Percentiles rank a stretch among this genome's conserved stretches.
Conservation (phyloP, 139 green algal species). For the Limnomonas spitsbergensis region DNA sequence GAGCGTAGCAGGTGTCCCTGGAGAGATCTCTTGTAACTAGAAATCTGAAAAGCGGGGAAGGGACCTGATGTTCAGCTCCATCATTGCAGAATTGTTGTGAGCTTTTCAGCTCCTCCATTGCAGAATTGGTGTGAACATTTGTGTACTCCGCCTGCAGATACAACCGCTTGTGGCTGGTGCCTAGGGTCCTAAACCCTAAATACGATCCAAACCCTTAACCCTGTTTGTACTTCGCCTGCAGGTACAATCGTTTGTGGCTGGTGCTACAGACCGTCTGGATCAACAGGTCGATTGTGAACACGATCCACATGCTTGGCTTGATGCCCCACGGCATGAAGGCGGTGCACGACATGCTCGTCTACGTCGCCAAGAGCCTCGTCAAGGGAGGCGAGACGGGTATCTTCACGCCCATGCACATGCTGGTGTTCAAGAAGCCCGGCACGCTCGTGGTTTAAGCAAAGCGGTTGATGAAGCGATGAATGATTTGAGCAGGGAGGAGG, state of each 20-base stretch:
- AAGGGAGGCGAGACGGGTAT: slow-evolving; percentile 82
- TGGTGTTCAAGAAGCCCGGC: slow-evolving; percentile 93
- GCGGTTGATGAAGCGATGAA: background rate
- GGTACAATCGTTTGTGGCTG: slow-evolving; percentile 32
- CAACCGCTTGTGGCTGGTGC: no score
- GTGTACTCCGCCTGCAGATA: no score
- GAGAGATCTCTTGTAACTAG: no score
- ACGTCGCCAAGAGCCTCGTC: slow-evolving; percentile 76
- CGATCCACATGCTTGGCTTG: slow-evolving; percentile 24
- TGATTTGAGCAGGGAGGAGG: no score
- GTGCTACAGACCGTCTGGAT: slow-evolving; percentile 12
- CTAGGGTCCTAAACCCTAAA: no score
- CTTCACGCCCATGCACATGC: slow-evolving; percentile 96
- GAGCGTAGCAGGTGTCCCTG: slow-evolving; percentile 46
- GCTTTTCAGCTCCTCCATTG: no score
- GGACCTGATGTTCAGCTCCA: no score
- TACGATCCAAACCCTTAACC: no score
- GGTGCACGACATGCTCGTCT: slow-evolving; percentile 91
- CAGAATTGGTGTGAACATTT: no score
- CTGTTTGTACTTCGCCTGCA: slow-evolving; percentile 8
- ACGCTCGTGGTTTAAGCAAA: background rate
- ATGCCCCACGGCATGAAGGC: slow-evolving; percentile 51
- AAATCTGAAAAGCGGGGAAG: no score
- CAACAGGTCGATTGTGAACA: slow-evolving; percentile 20
- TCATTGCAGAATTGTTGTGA: no score